Base-by-base conservation (phyloP, 2,329 filamentous ascomycete species). In the Exophiala lecanii-corni region DNA sequence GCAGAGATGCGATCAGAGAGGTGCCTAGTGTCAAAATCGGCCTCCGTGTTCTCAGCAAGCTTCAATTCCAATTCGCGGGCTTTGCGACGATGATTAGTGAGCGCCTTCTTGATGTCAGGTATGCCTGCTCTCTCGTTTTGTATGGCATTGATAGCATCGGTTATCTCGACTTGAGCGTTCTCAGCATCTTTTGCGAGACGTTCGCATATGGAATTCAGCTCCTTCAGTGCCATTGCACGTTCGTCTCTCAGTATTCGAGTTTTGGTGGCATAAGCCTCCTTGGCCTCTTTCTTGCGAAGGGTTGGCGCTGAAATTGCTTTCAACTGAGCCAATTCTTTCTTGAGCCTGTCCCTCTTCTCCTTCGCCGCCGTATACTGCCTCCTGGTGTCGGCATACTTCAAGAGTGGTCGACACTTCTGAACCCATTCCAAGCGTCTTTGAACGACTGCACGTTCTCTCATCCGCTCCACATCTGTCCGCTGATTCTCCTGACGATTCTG, bases 381-480 rank as follows among this genome's bases (percentile, higher is more conserved):
- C 34, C 75, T 74, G 1, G 78, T 70, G 20, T 77, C 69, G 21
- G 70, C 71, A 57, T 86, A 91, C 49, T 76, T 70, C 15, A 84
- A 74, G 26, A 89, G 69, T 0, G 84, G 79, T 28, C 81, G 75
- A 18, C 79, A 75, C 25, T 75, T 76, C 51, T 84, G 72, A 34
- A 95, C 71, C 35, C 83, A 71, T 18, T 75, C 68, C 3, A 91
- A 73, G 43, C 76, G 78, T 39, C 76, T 68, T 56, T 83, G 71
- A 37, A 89, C 78, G 39, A 78, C 73, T 42, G 83, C 78, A 44
- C 89, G 79, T 61, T 97, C 84, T 36, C 79, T 78, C 57, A 92
- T 75, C 51, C 86, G 81, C 55, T 94, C 83, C 17, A 97, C 89
- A 57, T 96, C 89, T 7, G 78, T 81, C 57, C 86, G 79, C 33